Percentiles rank a stretch among this genome's conserved stretches.
Conservation (phyloP, 495 filamentous ascomycete species). For the Glonium stellatum region DNA sequence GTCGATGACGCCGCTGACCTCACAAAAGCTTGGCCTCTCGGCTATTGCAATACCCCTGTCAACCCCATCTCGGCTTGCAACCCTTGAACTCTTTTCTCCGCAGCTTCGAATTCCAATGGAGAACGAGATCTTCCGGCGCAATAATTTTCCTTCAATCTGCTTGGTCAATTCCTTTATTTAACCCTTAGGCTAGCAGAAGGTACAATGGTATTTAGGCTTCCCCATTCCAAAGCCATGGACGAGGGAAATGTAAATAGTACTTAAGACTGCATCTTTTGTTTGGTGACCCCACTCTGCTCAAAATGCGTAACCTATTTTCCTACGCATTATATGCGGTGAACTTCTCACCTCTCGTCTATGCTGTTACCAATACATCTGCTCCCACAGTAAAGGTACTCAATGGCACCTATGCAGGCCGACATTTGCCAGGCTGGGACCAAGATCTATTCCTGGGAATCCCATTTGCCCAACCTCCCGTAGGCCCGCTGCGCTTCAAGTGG, state of each 20-base stretch:
- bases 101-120: not conserved
- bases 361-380: conserved; percentile 1
- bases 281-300: not conserved
- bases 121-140: not conserved
- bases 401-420: conserved; percentile 42
- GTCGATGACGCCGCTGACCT: not conserved
- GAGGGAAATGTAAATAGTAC: not conserved
- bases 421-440: conserved; percentile 41
- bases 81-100: not conserved
- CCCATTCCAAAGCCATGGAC: not conserved
- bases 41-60: too few relatives aligned
- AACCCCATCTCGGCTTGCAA: not conserved
- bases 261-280: too few relatives aligned
- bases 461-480: conserved; percentile 7
- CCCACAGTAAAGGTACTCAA: conserved; percentile 26
- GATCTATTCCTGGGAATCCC: conserved; percentile 39
- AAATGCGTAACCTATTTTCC: not conserved
- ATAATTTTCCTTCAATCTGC: not conserved
- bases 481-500: conserved; percentile 30
- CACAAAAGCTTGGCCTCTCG: not conserved
- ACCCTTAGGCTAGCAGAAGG: not conserved
- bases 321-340: not conserved
- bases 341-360: conserved; percentile 2
- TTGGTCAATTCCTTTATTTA: not conserved
- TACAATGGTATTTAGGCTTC: not conserved